Base-by-base conservation (phyloP, 2,329 filamentous ascomycete genomes). In the Neonectria coccinea region DNA sequence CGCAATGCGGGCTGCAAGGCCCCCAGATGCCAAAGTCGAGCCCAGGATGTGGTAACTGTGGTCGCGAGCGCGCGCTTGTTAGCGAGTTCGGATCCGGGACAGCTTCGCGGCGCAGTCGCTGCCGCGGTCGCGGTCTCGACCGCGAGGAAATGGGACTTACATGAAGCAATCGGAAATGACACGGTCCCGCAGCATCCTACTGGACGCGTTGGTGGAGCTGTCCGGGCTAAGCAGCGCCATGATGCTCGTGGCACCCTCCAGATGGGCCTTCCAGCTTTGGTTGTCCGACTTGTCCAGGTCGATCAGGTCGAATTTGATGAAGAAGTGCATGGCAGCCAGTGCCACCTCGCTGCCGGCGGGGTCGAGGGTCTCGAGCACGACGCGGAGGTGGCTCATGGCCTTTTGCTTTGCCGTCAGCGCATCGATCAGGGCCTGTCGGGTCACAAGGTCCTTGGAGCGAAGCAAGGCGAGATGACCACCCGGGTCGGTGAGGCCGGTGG, bases 251-350 rank as follows among this genome's bases (percentile, higher is more conserved):
- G 82, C 82, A 7, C 81, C 83, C 33, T 80, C 78, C 48, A 85
- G 76, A 69, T 85, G 83, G 47, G 79, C 74, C 66, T 79, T 79
- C 83, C 83, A 85, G 61, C 78, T 77, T 59, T 76, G 79, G 6
- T 78, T 76, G 20, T 76, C 78, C 22, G 77, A 77, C 62, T 78
- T 79, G 12, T 83, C 81, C 11, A 83, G 73, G 65, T 85, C 83
- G 50, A 85, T 82, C n/a, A 85, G 75, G 55, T 85, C 78, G 64
- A 85, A 83, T 64, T 84, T 84, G 73, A 85, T 78, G 61, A 85
- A 84, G 71, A 85, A 85, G 54, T 85, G 79, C 62, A 84, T 80
- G 2, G 83, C 82, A 9, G 83, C 83, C 16, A 85, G 74, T 29
- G 83, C 74, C 33, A 84, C 80, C 66, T 85, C 82, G 50, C 79